A percentile compares a stretch with the other conserved stretches of the same genome.
Evolutionary conservation across 805 yeast species (phyloP).

Genomic region (Saccharomycopsis sp.): DNA sequence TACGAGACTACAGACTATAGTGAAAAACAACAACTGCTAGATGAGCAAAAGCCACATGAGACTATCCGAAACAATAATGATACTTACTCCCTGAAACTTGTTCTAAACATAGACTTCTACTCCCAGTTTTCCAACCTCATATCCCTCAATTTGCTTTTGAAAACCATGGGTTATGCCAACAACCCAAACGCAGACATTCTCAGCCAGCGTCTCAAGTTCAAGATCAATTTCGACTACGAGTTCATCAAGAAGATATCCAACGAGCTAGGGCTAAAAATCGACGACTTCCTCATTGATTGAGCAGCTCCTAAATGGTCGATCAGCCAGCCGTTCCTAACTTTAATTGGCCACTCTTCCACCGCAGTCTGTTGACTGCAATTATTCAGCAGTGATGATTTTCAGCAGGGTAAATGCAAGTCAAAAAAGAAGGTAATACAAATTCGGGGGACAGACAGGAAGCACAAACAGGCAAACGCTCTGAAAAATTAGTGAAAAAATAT

Average conservation of each 20-base stretch:
- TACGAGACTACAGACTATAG: constrained; percentile 25
- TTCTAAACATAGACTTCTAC: constrained; percentile 32
- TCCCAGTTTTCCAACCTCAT: constrained; percentile 37
- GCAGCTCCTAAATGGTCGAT: neutral
- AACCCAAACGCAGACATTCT: constrained; percentile 27
- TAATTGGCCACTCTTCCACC: neutral
- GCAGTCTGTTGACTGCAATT: too few species aligned
- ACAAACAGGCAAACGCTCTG: too few species aligned
- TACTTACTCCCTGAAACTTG: neutral
- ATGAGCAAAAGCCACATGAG: neutral
- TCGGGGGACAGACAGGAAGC: too few species aligned
- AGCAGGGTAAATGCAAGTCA: neutral
- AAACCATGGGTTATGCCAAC: constrained; percentile 30
- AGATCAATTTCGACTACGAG: constrained; percentile 15
- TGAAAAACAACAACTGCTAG: constrained; percentile 28
- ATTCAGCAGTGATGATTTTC: too few species aligned
- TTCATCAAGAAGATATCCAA: constrained; percentile 13
- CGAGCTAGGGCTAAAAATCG: constrained; percentile 13
- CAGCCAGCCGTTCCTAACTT: neutral
- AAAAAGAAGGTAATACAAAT: too few species aligned
- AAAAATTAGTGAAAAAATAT: neutral
- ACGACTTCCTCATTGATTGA: constrained; percentile 16
- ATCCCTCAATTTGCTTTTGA: constrained; percentile 34
- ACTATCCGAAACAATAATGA: neutral
- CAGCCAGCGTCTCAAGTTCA: constrained; percentile 14